phyloP scores from a whole-genome alignment of 345 rosid genomes.

The Populus nigra region DNA sequence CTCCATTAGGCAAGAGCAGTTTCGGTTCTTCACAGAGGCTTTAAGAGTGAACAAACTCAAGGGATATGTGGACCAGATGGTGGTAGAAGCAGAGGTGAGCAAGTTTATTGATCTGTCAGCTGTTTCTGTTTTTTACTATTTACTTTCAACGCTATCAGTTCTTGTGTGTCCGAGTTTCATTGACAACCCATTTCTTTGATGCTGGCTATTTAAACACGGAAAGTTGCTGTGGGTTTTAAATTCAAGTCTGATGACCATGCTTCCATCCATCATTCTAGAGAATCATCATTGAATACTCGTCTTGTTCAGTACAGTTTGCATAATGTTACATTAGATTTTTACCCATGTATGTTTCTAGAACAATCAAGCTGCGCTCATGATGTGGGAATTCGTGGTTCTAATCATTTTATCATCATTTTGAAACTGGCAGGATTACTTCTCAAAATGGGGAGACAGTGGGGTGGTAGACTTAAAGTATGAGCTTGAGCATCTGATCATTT shows the following conservation, averaged over 20 bases:
- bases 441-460: slow-evolving; percentile 93
- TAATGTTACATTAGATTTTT: neutral
- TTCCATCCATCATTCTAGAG: neutral
- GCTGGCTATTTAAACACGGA: neutral
- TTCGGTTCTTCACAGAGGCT: slow-evolving; percentile 90
- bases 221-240: neutral
- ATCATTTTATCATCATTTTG: slow-evolving; percentile 13
- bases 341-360: neutral
- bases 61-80: slow-evolving; percentile 98
- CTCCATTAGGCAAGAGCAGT: slow-evolving; percentile 84
- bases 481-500: slow-evolving; percentile 88
- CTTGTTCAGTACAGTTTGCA: neutral
- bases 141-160: neutral
- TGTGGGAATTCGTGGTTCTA: neutral
- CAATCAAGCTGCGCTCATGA: neutral
- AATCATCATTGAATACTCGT: neutral
- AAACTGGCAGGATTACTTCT: slow-evolving; percentile 70
- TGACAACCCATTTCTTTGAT: neutral
- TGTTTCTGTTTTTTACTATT: neutral
- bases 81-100: slow-evolving; percentile 76
- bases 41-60: slow-evolving; percentile 76
- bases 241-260: neutral
- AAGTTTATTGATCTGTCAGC: neutral
- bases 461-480: slow-evolving; percentile 88
- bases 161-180: neutral